Conservation (phyloP, 352 stramenopile genomes). For the Globisporangium radiosum region DNA sequence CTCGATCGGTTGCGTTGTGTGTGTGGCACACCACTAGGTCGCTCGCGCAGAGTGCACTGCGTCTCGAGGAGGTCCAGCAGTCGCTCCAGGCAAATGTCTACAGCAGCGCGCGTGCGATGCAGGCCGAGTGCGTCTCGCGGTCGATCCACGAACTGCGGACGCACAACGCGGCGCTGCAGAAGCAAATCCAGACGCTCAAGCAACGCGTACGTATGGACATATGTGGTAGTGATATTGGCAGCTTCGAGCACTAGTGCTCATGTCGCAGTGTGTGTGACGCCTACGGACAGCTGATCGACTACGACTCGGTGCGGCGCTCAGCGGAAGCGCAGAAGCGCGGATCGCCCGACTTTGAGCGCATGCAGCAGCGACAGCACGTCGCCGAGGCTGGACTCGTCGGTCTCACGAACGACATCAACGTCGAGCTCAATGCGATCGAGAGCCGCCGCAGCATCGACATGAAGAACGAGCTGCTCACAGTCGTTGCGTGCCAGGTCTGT, state of each 20-base stretch:
- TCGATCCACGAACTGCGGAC: constrained; percentile 35
- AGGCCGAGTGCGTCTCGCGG: constrained; percentile 31
- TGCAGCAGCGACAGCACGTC: constrained; percentile 44
- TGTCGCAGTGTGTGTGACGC: no score
- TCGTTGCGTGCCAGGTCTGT: constrained; percentile 55
- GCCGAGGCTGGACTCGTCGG: constrained; percentile 39
- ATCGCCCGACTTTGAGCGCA: constrained; percentile 61
- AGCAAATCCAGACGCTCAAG: constrained; percentile 44
- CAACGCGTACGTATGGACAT: constrained; percentile 25
- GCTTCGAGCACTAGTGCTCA: no score
- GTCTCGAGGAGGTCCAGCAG: constrained; percentile 51
- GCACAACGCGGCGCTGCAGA: constrained; percentile 30
- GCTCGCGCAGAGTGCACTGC: constrained; percentile 43
- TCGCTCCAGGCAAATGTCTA: constrained; percentile 45
- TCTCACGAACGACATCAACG: constrained; percentile 58
- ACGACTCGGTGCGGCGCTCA: constrained; percentile 62
- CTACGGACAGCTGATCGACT: constrained; percentile 45
- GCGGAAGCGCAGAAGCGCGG: constrained; percentile 53
- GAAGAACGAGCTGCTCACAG: constrained; percentile 72
- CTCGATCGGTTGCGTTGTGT: background rate
- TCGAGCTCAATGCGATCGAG: constrained; percentile 57
- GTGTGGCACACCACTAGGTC: constrained; percentile 13
- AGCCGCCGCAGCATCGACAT: constrained; percentile 51
- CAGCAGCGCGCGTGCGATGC: constrained; percentile 33
- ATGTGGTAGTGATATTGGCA: no score